Base-by-base conservation (phyloP, 1,284 basidiomycete species). In the Fereydounia khargensis region DNA sequence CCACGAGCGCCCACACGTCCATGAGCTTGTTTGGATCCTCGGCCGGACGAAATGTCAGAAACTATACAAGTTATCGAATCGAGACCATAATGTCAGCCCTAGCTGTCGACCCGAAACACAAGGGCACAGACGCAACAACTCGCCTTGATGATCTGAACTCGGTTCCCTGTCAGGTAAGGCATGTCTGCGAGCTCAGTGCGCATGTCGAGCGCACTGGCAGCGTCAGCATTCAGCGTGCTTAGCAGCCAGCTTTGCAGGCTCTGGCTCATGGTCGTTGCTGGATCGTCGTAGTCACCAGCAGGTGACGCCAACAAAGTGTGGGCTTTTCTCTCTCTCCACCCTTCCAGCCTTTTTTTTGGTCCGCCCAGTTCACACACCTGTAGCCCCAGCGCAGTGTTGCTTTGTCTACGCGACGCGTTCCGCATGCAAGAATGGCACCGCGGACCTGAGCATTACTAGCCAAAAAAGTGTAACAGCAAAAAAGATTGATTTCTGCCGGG, bases 401-500 rank as follows among this genome's bases (percentile, higher is more conserved):
- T n/a, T n/a, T n/a, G n/a, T n/a, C n/a, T n/a, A n/a, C n/a, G n/a
- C n/a, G n/a, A n/a, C n/a, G n/a, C n/a, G n/a, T n/a, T n/a, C n/a
- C n/a, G n/a, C n/a, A n/a, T n/a, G n/a, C n/a, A n/a, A n/a, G n/a
- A n/a, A n/a, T n/a, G n/a, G n/a, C n/a, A n/a, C n/a, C n/a, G n/a
- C n/a, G n/a, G n/a, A n/a, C n/a, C n/a, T n/a, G n/a, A n/a, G n/a
- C n/a, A n/a, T n/a, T n/a, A n/a, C n/a, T n/a, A n/a, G n/a, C n/a
- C n/a, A n/a, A n/a, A n/a, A n/a, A n/a, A n/a, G n/a, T n/a, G n/a
- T n/a, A 14, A 27, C 8, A 14, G 8, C 8, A 27, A 27, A 27
- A 8, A 27, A 14, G 14, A 14, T 27, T 60, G 57, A 55, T 60
- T 55, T 60, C 57, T 45, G 48, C 57, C 57, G 57, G 57, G 57